Evolutionary conservation across 768 basidiomycete genomes (phyloP), one percentile per base, ranked within the genome.

Genomic region (Mycena metata): DNA sequence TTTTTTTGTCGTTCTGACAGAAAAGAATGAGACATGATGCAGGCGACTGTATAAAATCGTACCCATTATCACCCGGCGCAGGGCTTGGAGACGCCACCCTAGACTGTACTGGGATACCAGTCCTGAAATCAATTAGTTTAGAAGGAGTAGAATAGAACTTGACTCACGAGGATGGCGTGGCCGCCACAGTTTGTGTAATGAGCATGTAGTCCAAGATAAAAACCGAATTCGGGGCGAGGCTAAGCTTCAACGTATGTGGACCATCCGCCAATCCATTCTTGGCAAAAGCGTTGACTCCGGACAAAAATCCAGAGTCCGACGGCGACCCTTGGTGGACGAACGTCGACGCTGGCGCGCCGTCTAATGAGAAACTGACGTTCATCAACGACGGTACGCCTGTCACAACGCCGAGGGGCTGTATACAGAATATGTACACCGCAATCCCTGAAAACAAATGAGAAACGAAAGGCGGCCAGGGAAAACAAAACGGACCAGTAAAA

Each of bases 161-260:
- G 24, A 16, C 19, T 49, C 15, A 61, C 68, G 43, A 65, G 30
- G 30, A 30, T 6, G 30, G 30, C 68, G 51, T 21, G 36, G 43
- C 47, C 21, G 21, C 46, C 17, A 26, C 57, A 42, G 55, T 35
- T 43, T 67, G 69, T 17, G 81, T 85, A 65, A 84, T 84, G 9
- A 85, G 70, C 33, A 86, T 75, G 67, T 83, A 83, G 73, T 88
- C 85, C 55, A 89, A 83, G 3, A 86, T 67, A 66, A 89, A 84
- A 7, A 82, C 80, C 15, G 85, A 86, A 58, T 81, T 81, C 26
- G 79, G 78, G 16, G 79, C 83, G 64, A 89, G 76, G 55, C 78
- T 79, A 41, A 88, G 76, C n/a, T 76, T 73, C 19, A 90, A 74
- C 54, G 79, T 64, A 73, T 89, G 88, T 2, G 77, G 75, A 3